phyloP scores from a whole-genome alignment of 192 early-diverging fungal species.

The Coemansia sp. region DNA sequence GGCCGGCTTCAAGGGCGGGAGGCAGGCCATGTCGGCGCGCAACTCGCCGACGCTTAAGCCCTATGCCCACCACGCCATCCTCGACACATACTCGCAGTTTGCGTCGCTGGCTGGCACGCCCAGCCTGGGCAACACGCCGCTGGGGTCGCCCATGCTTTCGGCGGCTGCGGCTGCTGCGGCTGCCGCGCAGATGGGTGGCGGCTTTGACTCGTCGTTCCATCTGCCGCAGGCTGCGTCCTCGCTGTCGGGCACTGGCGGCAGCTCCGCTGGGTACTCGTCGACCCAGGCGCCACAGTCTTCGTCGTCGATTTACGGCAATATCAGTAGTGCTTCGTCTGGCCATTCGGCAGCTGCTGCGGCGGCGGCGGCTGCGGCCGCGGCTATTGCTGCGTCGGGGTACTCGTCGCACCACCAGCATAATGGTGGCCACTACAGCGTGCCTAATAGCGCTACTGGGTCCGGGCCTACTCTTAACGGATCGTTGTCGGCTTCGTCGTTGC shows the following conservation, averaged over 20 bases:
- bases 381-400: not conserved
- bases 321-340: not conserved
- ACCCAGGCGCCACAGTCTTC: not conserved
- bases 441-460: not conserved
- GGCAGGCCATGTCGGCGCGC: slow-evolving; percentile 52
- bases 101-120: slow-evolving; percentile 53
- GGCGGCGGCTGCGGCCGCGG: slow-evolving; percentile 20
- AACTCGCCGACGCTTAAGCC: slow-evolving; percentile 54
- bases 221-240: slow-evolving; percentile 31
- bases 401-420: slow-evolving; percentile 8
- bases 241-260: slow-evolving; percentile 1
- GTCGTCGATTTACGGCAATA: not conserved
- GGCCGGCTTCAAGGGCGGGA: slow-evolving; percentile 12
- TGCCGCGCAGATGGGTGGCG: slow-evolving; percentile 36
- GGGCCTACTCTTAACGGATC: not conserved
- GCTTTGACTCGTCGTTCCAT: slow-evolving; percentile 52
- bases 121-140: slow-evolving; percentile 50
- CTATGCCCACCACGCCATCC: slow-evolving; percentile 26
- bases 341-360: slow-evolving; percentile 10
- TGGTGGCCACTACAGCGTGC: not conserved
- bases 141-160: slow-evolving; percentile 49
- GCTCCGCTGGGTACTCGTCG: not conserved
- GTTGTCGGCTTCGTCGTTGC: slow-evolving; percentile 1
- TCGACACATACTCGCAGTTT: slow-evolving; percentile 57
- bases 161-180: slow-evolving; percentile 12